phyloP scores from a whole-genome alignment of 2,329 filamentous ascomycete species.

The Zarea fungicola region DNA sequence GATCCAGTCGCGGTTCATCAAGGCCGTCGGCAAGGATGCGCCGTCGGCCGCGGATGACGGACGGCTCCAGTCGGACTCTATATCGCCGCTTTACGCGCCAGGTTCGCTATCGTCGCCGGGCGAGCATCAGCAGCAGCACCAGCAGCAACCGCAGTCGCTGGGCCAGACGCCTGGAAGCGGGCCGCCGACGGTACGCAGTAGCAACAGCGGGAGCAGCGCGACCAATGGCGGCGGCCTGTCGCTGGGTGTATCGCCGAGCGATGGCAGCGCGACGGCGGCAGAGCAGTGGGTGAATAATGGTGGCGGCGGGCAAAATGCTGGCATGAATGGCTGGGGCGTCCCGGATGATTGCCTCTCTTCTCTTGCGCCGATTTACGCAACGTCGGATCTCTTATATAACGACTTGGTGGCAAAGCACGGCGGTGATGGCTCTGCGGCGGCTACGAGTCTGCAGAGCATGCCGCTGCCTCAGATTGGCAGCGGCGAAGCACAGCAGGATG shows the following conservation, averaged over 20 bases:
- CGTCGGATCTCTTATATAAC: slow-evolving; percentile 53
- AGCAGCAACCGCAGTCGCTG: background rate
- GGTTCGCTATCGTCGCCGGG: background rate
- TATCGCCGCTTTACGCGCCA: too few species aligned
- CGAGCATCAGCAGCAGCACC: background rate
- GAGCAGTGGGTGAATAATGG: background rate
- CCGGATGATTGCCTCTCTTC: slow-evolving; percentile 34
- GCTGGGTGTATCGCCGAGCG: slow-evolving; percentile 9
- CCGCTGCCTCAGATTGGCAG: too few species aligned
- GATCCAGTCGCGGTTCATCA: slow-evolving; percentile 49
- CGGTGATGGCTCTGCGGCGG: slow-evolving; percentile 15
- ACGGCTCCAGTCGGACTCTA: too few species aligned
- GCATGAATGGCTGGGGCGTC: slow-evolving; percentile 3
- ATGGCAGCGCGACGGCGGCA: slow-evolving; percentile 5
- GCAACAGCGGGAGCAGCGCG: background rate
- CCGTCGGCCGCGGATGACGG: background rate
- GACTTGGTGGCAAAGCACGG: slow-evolving; percentile 41
- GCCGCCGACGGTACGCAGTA: background rate
- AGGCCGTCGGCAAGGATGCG: slow-evolving; percentile 34
- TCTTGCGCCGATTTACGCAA: slow-evolving; percentile 52
- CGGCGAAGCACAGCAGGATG: slow-evolving; percentile 15
- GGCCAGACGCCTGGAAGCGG: background rate
- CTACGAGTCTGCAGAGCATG: too few species aligned
- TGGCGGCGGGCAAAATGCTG: slow-evolving; percentile 13
- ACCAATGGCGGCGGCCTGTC: background rate